Percentiles rank a stretch among this genome's conserved stretches.
phyloP scores from a whole-genome alignment of 1,284 basidiomycete genomes.

The Cerrena zonata region DNA sequence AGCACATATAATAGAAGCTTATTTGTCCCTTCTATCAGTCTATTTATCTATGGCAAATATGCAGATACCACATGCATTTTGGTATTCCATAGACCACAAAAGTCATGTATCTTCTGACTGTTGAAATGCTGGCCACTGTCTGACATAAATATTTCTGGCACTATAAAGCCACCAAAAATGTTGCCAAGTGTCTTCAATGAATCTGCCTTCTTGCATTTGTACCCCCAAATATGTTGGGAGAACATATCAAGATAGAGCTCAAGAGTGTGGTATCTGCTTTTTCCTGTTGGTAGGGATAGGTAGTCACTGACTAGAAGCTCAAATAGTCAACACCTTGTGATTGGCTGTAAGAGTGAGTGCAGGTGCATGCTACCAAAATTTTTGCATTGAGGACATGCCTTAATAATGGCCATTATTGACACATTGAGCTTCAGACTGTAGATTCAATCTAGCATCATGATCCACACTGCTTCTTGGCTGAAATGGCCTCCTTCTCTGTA shows the following conservation, averaged over 20 bases:
- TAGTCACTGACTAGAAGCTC: constrained; percentile 31
- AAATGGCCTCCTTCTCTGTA: background rate
- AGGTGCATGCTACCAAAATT: constrained; percentile 19
- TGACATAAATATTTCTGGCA: constrained; percentile 32
- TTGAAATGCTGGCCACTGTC: constrained; percentile 36
- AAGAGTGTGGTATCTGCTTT: constrained; percentile 26
- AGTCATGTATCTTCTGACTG: constrained; percentile 25
- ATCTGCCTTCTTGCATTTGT: constrained; percentile 23
- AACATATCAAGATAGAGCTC: constrained; percentile 25
- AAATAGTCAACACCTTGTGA: constrained; percentile 31
- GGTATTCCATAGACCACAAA: constrained; percentile 22
- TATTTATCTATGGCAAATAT: constrained; percentile 37
- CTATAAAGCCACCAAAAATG: constrained; percentile 24
- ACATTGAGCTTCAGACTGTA: background rate
- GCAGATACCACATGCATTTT: constrained; percentile 23
- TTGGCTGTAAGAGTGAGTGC: constrained; percentile 30
- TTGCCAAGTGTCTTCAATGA: constrained; percentile 22
- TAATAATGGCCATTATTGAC: background rate
- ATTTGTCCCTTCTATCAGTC: constrained; percentile 32
- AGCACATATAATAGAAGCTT: constrained; percentile 25
- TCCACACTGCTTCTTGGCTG: background rate
- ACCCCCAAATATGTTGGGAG: constrained; percentile 25
- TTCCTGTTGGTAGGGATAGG: constrained; percentile 29
- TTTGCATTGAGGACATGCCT: background rate
- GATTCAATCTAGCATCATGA: background rate